These are phyloP conservation scores for Coniochaeta ligniaria DNA, from an alignment of 2,329 filamentous ascomycete genomes.

Conservation along the genomic window DNA sequence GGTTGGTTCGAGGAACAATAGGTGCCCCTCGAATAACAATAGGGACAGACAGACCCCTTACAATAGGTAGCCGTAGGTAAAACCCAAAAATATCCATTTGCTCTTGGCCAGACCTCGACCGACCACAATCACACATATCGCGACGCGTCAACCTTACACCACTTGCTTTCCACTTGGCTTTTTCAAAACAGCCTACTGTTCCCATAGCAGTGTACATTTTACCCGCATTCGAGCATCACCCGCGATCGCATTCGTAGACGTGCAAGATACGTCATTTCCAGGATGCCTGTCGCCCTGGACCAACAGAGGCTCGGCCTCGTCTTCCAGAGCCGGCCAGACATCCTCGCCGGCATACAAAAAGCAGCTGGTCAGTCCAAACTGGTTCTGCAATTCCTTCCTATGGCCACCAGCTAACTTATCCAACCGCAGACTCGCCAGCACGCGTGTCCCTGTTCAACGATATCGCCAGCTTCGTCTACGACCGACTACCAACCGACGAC, in stretches of 20 bases:
- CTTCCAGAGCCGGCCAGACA: conserved; percentile 49
- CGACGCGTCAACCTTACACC: background rate
- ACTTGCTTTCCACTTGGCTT: background rate
- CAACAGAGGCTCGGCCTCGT: conserved; percentile 40
- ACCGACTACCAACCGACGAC: conserved; percentile 18
- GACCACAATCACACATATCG: background rate
- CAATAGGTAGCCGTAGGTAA: background rate
- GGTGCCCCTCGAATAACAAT: background rate
- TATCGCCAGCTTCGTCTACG: conserved; percentile 43
- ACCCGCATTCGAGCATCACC: background rate
- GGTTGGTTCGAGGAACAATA: background rate
- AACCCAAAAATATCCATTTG: background rate
- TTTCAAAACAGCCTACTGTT: background rate
- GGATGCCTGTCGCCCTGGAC: conserved; percentile 29
- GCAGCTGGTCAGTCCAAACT: conserved; percentile 38
- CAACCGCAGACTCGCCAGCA: conserved; percentile 38
- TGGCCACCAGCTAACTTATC: background rate
- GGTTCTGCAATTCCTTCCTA: background rate
- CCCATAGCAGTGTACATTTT: background rate
- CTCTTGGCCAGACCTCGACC: background rate
- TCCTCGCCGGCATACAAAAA: conserved; percentile 43
- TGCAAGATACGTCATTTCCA: background rate
- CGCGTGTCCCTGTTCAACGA: conserved; percentile 48
- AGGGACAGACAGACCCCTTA: background rate
- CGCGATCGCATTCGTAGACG: background rate